Percentiles rank a stretch among this genome's conserved stretches.
These are phyloP conservation scores for Keithomyces neogunnii DNA, from an alignment of 2,329 filamentous ascomycete genomes.

Conservation along the genomic window DNA sequence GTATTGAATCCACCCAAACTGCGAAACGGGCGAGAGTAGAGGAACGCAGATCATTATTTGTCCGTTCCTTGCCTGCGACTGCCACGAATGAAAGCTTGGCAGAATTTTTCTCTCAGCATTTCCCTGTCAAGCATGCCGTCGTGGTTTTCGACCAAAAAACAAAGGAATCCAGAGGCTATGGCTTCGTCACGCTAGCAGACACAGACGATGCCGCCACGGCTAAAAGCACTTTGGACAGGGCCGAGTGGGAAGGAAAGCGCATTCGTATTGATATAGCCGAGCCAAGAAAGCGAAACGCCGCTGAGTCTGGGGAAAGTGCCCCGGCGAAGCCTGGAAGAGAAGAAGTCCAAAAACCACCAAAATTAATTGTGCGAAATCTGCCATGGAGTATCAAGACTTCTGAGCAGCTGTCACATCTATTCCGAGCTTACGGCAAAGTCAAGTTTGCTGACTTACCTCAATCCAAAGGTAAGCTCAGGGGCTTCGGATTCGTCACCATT, in stretches of 20 bases:
- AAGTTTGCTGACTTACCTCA: conserved; percentile 81
- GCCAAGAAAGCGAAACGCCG: conserved; percentile 61
- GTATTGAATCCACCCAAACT: conserved; percentile 21
- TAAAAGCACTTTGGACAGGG: conserved; percentile 70
- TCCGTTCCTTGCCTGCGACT: conserved; percentile 71
- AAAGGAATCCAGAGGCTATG: conserved; percentile 83
- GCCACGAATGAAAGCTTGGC: conserved; percentile 77
- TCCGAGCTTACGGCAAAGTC: conserved; percentile 84
- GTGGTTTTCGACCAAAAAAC: conserved; percentile 80
- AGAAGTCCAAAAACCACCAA: conserved; percentile 53
- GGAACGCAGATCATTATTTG: conserved; percentile 70
- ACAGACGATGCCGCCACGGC: conserved; percentile 81
- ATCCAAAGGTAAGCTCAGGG: conserved; percentile 64
- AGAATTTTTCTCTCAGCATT: conserved; percentile 87
- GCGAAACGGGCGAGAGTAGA: conserved; percentile 52
- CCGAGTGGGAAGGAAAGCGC: conserved; percentile 68
- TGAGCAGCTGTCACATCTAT: conserved; percentile 70
- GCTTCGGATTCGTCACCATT: conserved; percentile 89
- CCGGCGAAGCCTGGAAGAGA: conserved; percentile 49
- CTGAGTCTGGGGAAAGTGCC: conserved; percentile 31
- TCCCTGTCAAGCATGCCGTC: conserved; percentile 91
- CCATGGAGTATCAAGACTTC: conserved; percentile 91
- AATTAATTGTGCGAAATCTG: conserved; percentile 83
- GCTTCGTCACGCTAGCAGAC: conserved; percentile 95
- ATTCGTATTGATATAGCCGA: conserved; percentile 85